Base-by-base conservation (phyloP, 2,329 filamentous ascomycete species). In the Apiospora phragmitis region DNA sequence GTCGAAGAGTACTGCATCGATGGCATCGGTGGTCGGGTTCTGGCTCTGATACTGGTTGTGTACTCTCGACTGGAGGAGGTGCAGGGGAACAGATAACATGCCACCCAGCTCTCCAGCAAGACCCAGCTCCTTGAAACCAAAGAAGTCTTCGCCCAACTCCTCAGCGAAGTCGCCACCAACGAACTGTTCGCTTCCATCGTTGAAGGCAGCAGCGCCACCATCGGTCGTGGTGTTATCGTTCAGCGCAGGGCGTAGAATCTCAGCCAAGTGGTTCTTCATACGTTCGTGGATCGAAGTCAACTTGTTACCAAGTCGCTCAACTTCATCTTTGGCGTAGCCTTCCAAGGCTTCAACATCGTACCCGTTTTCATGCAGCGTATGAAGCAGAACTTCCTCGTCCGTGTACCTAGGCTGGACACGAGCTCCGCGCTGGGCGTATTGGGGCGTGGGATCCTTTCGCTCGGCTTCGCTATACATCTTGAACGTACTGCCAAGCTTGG, bases 81-180 rank as follows among this genome's bases (percentile, higher is more conserved):
- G 96, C 71, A 99, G 87, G 32, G 97, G 96, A 45, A 99, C 96
- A 69, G 93, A 95, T 72, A 98, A 89, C 75, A 93, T 93, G 42
- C 95, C 92, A 24, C 95, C 95, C 79, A 98, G 92, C 79, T 99
- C 96, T 76, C 91, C 92, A 77, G 97, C 94, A 71, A 99, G 88
- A 59, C 96, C 96, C 65, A 99, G 89, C 72, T 97, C 95, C 79
- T 94, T 95, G 88, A 99, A 98, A 38, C 96, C 96, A 78, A 99
- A 99, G 88, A 98, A 99, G 83, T 99, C 96, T 84, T 99, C 96
- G 72, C 95, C 95, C 16, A 99, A 92, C 76, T 99, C 96, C 80
- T 98, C 96, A 0, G 96, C 96, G 80, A 99, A 99, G 81, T 99
- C 96, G 72, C 96, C 96, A 65, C 93, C 94, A 66, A 98, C 91